Conservation (phyloP, 768 basidiomycete genomes). For the Tephrocybe sp. region DNA sequence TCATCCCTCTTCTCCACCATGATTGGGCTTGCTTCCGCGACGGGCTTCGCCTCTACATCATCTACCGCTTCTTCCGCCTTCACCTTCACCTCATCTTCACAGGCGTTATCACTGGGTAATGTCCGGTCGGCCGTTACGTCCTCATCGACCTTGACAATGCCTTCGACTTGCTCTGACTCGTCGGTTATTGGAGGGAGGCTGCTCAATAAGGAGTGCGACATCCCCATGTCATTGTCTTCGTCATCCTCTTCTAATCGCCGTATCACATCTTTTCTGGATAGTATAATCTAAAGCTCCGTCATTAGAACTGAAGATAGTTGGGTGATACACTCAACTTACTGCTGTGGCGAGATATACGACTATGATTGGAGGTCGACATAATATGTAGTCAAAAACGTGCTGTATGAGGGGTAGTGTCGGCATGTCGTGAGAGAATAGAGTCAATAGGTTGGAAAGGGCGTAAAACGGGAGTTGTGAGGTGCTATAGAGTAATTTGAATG, state of each 20-base stretch:
- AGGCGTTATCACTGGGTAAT: no score
- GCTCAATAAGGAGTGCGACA: slow-evolving; percentile 75
- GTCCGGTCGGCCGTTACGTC: neutral
- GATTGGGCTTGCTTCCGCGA: no score
- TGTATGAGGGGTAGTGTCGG: slow-evolving; percentile 89
- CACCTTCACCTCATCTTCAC: neutral
- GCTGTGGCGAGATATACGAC: slow-evolving; percentile 83
- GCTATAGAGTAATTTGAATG: slow-evolving; percentile 31
- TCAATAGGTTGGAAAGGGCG: slow-evolving; percentile 87
- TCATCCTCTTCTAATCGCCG: slow-evolving; percentile 60
- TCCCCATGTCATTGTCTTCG: slow-evolving; percentile 59
- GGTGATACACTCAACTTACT: slow-evolving; percentile 60
- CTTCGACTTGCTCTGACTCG: neutral
- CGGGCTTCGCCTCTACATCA: neutral
- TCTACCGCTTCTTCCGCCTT: neutral
- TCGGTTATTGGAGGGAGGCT: slow-evolving; percentile 58
- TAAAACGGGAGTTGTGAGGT: slow-evolving; percentile 83
- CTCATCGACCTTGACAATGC: neutral
- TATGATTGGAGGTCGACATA: slow-evolving; percentile 78
- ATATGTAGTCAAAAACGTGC: slow-evolving; percentile 87
- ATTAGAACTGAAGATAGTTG: neutral
- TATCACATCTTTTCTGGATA: slow-evolving; percentile 72
- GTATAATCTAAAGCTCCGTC: slow-evolving; percentile 53
- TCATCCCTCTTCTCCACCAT: no score
- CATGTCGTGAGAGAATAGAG: slow-evolving; percentile 90